Evolutionary conservation across 306 rosid genomes (phyloP).

Genomic region (Hippophae tibetana): DNA sequence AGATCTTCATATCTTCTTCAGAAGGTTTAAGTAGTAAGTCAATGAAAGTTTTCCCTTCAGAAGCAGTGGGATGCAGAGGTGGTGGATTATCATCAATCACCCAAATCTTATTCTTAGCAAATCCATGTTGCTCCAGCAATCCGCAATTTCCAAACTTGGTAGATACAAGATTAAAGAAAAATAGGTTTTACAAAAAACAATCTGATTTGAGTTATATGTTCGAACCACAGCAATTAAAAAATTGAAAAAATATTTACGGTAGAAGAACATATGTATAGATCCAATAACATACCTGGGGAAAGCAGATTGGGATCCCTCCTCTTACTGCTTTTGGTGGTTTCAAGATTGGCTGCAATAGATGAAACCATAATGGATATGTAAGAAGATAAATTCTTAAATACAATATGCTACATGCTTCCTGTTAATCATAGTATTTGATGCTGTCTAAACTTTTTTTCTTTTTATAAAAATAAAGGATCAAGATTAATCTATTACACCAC

Average conservation of each 20-base stretch:
- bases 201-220: too few species aligned
- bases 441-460: too few species aligned
- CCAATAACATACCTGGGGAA: slow-evolving; percentile 56
- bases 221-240: too few species aligned
- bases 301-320: slow-evolving; percentile 94
- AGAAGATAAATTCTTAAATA: background rate
- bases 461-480: too few species aligned
- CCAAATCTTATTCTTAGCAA: slow-evolving; percentile 81
- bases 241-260: too few species aligned
- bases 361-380: background rate
- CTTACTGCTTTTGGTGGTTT: slow-evolving; percentile 69
- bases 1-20: slow-evolving; percentile 60
- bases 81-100: slow-evolving; percentile 57
- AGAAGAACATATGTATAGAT: background rate
- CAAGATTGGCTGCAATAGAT: slow-evolving; percentile 46
- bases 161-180: slow-evolving; percentile 3
- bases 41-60: slow-evolving; percentile 39
- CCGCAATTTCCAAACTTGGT: slow-evolving; percentile 65
- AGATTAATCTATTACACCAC: too few species aligned
- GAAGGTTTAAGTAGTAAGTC: slow-evolving; percentile 73
- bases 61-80: slow-evolving; percentile 34
- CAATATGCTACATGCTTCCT: too few species aligned
- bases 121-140: slow-evolving; percentile 73
- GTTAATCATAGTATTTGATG: too few species aligned
- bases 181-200: background rate